Base-by-base conservation (phyloP, 768 basidiomycete species). In the Collybia sp. region DNA sequence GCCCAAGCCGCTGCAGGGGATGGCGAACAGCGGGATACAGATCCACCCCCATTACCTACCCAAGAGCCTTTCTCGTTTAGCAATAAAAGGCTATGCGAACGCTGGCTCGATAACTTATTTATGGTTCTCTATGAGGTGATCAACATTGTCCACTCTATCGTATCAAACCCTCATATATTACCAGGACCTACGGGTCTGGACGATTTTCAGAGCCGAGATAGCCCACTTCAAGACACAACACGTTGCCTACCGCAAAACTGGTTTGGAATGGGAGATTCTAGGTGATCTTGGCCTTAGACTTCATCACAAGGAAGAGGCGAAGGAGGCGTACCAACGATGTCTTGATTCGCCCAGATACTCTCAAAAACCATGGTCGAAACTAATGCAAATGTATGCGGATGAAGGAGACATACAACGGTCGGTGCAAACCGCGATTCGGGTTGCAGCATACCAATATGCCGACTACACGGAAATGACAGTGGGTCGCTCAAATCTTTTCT, bases 221-320 rank as follows among this genome's bases (percentile, higher is more conserved):
- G 93, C 94, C 0, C 96, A 99, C 61, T 99, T 96, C 79, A 98
- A 96, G 62, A 94, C 93, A 2, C 95, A 98, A 63, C 94, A 96
- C 53, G 88, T 98, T 47, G 93, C 94, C 0, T 99, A 99, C 62
- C 83, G 93, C 49, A 98, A 98, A 71, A 97, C 95, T 0, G 93
- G 90, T 0, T 66, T 91, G 15, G 96, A 99, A 65, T 99, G 96
- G 95, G 96, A 98, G 68, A 95, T 98, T 39, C 73, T 99, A 17
- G 96, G 95, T 8, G 96, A 98, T 59, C 70, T 99, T 16, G 96
- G 94, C 6, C 58, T 87, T 38, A 83, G 96, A n/a, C 64, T 99
- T 45, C 89, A 95, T 58, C 96, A 98, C 70, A 94, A 92, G 63
- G 96, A 99, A 59, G 96, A 99, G 59, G 93, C 93, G 31, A 98